Evolutionary conservation across 805 yeast species (phyloP).

Genomic region (Blastobotrys attinorum): DNA sequence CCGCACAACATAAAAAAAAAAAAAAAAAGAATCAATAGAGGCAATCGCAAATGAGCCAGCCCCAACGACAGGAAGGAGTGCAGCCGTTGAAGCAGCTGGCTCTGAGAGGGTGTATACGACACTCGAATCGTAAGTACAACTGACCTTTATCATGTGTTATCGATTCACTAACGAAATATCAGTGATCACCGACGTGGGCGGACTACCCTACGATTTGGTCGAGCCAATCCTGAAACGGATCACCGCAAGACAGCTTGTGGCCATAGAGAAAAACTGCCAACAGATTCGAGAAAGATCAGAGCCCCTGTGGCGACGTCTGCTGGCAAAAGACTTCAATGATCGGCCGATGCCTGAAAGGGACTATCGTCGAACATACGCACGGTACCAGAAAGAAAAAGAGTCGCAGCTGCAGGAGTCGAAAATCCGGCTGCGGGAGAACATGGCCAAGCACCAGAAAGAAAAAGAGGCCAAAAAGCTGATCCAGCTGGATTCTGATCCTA

Average conservation of each 20-base stretch:
- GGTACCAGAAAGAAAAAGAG: conserved; percentile 34
- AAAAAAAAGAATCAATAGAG: neutral
- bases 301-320: conserved; percentile 28
- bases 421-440: conserved; percentile 26
- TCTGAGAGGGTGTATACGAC: conserved; percentile 18
- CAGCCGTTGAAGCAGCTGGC: conserved; percentile 15
- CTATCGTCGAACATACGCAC: conserved; percentile 23
- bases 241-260: conserved; percentile 28
- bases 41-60: too few species aligned
- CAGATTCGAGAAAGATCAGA: conserved; percentile 25
- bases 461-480: conserved; percentile 21
- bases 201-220: conserved; percentile 29
- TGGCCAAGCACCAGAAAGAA: conserved; percentile 21
- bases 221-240: conserved; percentile 29
- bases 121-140: conserved; percentile 17
- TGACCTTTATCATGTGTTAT: neutral
- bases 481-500: conserved; percentile 18
- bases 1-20: neutral
- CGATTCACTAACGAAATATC: neutral
- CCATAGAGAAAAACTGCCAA: conserved; percentile 25
- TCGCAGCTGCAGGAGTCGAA: conserved; percentile 39
- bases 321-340: conserved; percentile 28
- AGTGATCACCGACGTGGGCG: conserved; percentile 33
- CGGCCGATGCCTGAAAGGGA: conserved; percentile 22
- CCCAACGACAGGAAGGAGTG: conserved; percentile 1